Evolutionary conservation across 345 rosid genomes (phyloP).

Genomic region (Lagerstroemia speciosa): DNA sequence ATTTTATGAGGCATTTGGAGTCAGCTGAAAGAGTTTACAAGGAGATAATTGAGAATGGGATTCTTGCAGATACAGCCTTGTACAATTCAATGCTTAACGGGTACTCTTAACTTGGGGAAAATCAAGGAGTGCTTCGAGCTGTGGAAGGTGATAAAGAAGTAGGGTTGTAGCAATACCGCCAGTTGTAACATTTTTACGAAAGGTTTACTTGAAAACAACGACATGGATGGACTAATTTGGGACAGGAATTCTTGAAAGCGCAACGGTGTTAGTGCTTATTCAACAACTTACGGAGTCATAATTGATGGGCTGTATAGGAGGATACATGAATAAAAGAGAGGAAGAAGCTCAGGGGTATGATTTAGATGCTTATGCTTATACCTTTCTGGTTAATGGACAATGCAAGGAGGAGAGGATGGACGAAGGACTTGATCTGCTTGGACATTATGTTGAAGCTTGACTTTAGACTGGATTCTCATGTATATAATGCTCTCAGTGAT

Average conservation of each 20-base stretch:
- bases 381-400: conserved; percentile 62
- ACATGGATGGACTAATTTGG: no score
- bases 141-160: conserved; percentile 68
- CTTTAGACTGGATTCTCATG: conserved; percentile 39
- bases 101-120: conserved; percentile 42
- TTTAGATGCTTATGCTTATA: conserved; percentile 57
- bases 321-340: conserved; percentile 51
- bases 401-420: conserved; percentile 64
- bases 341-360: conserved; percentile 35
- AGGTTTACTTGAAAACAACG: no score
- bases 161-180: conserved; percentile 38
- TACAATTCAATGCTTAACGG: conserved; percentile 75
- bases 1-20: conserved; percentile 46
- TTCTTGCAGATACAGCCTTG: conserved; percentile 50
- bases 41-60: conserved; percentile 49
- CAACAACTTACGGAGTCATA: conserved; percentile 52
- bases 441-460: conserved; percentile 39
- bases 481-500: conserved; percentile 53
- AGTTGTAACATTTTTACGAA: no score
- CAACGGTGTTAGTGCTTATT: conserved; percentile 43
- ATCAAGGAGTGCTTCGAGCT: conserved; percentile 56
- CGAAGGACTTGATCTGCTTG: conserved; percentile 48
- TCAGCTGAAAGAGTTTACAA: conserved; percentile 53
- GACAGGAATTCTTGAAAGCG: no score
- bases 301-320: conserved; percentile 77